Percentiles rank a stretch among this genome's conserved stretches.
Evolutionary conservation across 2,329 filamentous ascomycete genomes (phyloP).

Genomic region (Aspergillus intermedius): DNA sequence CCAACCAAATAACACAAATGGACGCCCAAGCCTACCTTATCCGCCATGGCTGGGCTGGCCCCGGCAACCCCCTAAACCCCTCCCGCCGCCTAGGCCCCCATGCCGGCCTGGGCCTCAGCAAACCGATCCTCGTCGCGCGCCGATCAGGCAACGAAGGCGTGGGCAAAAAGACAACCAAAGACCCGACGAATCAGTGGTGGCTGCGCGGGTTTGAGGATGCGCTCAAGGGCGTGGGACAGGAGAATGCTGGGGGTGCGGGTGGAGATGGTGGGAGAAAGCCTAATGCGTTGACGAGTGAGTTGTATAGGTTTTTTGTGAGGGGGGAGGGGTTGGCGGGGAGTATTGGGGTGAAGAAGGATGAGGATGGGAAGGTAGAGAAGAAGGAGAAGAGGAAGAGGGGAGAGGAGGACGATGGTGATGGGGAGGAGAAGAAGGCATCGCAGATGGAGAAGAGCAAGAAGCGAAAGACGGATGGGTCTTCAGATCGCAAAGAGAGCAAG

Average conservation of each 20-base stretch:
- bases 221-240: conserved; percentile 64
- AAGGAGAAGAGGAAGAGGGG: conserved; percentile 34
- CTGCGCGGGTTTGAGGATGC: conserved; percentile 89
- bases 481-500: conserved; percentile 17
- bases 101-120: conserved; percentile 69
- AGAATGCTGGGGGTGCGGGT: conserved; percentile 44
- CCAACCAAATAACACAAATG: conserved; percentile 48
- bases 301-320: conserved; percentile 80
- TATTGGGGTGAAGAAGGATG: conserved; percentile 17
- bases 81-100: conserved; percentile 41
- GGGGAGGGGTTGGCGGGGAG: conserved; percentile 74
- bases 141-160: conserved; percentile 78
- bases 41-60: conserved; percentile 82
- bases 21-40: conserved; percentile 76
- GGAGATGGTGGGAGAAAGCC: conserved; percentile 49
- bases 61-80: conserved; percentile 79
- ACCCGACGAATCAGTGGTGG: conserved; percentile 86
- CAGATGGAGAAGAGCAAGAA: conserved; percentile 21
- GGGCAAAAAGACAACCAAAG: conserved; percentile 63
- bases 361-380: conserved; percentile 10
- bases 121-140: conserved; percentile 74
- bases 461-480: conserved; percentile 7
- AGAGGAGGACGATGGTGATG: conserved; percentile 14
- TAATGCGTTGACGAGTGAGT: conserved; percentile 42
- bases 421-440: conserved; percentile 28